phyloP scores from a whole-genome alignment of 495 filamentous ascomycete genomes.

The Aspergillus nanangensis region DNA sequence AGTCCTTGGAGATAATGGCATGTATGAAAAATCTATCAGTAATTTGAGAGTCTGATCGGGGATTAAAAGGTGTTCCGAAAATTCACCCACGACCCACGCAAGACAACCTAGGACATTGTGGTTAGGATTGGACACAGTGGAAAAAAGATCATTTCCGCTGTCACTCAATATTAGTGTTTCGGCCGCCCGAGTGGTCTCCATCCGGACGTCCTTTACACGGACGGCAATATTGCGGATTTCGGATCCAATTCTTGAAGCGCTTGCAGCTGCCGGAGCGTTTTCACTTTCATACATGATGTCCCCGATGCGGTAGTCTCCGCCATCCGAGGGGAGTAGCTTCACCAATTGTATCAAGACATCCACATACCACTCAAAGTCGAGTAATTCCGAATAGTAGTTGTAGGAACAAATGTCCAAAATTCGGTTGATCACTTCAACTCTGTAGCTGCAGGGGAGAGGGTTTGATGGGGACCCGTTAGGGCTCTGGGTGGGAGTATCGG shows the following conservation, averaged over 20 bases:
- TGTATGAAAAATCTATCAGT: conserved; percentile 63
- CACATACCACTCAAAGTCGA: conserved; percentile 97
- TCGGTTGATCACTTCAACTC: conserved; percentile 66
- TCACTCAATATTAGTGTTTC: conserved; percentile 62
- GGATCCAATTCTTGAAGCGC: conserved; percentile 69
- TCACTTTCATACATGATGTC: conserved; percentile 14
- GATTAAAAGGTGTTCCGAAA: conserved; percentile 59
- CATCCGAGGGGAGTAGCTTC: conserved; percentile 51
- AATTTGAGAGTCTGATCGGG: conserved; percentile 63
- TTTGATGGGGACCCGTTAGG: conserved; percentile 25
- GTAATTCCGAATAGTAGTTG: conserved; percentile 77
- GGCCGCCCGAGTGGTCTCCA: conserved; percentile 75
- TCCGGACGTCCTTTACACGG: conserved; percentile 77
- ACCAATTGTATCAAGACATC: conserved; percentile 78
- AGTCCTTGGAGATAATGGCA: conserved; percentile 55
- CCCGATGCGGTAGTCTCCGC: conserved; percentile 17
- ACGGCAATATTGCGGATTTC: conserved; percentile 88
- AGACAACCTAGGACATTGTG: conserved; percentile 64
- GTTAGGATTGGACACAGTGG: conserved; percentile 38
- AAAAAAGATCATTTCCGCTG: conserved; percentile 41
- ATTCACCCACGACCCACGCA: conserved; percentile 88
- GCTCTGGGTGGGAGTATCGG: not conserved
- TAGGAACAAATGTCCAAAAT: conserved; percentile 90
- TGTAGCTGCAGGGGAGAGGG: conserved; percentile 74
- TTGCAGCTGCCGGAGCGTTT: conserved; percentile 17